phyloP scores from a whole-genome alignment of 2,329 filamentous ascomycete genomes.

The Pseudocercospora cruenta region DNA sequence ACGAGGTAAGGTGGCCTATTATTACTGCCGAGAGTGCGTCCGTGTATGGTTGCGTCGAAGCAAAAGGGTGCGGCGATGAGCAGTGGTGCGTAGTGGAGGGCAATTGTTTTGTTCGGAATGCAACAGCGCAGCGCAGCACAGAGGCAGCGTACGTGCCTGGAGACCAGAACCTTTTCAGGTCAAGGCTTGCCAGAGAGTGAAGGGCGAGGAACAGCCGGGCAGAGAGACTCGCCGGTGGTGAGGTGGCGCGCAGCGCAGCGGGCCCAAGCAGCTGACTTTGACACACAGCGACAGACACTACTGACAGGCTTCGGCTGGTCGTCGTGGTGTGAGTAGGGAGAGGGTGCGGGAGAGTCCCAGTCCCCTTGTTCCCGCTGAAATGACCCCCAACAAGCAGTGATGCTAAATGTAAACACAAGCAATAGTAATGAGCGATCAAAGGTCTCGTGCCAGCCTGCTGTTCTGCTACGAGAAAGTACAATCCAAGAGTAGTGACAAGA shows the following conservation, averaged over 20 bases:
- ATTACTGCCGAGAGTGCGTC: neutral
- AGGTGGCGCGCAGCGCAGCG: neutral
- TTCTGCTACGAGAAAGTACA: neutral
- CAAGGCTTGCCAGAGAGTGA: neutral
- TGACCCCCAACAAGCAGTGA: neutral
- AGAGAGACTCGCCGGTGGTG: neutral
- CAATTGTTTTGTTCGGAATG: neutral
- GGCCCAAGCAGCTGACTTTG: neutral
- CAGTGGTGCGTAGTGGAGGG: neutral
- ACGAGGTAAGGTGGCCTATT: neutral
- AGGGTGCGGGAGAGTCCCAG: neutral
- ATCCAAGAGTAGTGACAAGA: neutral
- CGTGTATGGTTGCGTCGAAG: neutral
- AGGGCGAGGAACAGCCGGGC: conserved; percentile 6
- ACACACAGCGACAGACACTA: neutral
- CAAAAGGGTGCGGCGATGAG: neutral
- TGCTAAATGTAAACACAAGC: neutral
- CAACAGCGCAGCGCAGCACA: neutral
- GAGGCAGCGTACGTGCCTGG: neutral
- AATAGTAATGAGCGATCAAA: neutral
- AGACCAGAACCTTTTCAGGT: conserved; percentile 1
- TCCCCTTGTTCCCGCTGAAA: neutral
- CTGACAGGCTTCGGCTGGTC: neutral
- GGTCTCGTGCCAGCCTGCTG: neutral
- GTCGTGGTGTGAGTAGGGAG: conserved; percentile 2